These are phyloP conservation scores for Chenopodium formosanum DNA, from an alignment of 148 eudicot species.

Conservation along the genomic window DNA sequence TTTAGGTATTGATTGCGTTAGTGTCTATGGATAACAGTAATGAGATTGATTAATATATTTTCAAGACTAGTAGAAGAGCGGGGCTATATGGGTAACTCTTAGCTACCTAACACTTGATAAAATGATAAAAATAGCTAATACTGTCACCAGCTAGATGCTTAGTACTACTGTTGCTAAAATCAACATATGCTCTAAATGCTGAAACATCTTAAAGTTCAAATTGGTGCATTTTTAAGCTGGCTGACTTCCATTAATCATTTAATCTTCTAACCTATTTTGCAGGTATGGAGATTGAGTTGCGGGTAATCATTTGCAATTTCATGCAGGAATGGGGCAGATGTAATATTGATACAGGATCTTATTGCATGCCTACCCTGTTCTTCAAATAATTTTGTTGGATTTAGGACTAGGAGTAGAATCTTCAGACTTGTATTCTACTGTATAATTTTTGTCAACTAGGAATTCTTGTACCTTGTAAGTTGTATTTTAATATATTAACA, in stretches of 20 bases:
- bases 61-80: background rate
- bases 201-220: background rate
- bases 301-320: background rate
- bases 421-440: no score
- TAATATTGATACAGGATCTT: no score
- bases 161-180: background rate
- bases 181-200: background rate
- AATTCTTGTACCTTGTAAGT: no score
- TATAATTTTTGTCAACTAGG: no score
- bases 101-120: background rate
- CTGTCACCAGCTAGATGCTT: background rate
- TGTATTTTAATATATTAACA: no score
- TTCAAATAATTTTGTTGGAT: background rate
- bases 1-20: background rate
- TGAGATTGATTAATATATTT: background rate
- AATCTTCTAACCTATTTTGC: background rate
- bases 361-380: background rate
- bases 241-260: no score
- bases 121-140: background rate
- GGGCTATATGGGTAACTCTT: background rate
- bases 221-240: background rate
- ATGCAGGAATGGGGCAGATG: background rate
- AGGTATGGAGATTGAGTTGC: constrained; percentile 1
- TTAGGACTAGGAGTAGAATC: background rate
- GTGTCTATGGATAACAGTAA: background rate